Evolutionary conservation across 2,329 filamentous ascomycete species (phyloP).

Genomic region (Apiospora aurea): DNA sequence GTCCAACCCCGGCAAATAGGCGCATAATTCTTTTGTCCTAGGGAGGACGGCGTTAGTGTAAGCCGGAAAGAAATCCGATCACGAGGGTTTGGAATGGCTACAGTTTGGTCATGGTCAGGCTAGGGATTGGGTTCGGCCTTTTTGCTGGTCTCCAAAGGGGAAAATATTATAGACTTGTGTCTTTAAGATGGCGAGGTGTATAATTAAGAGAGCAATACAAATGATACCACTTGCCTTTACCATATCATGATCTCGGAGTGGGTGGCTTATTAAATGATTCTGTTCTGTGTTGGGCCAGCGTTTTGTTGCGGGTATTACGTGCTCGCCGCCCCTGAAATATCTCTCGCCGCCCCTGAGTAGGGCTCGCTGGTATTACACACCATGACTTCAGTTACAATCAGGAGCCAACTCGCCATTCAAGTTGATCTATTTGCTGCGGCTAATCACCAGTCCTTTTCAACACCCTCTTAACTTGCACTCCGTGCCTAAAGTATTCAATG

Average conservation of each 20-base stretch:
- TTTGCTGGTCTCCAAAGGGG: slow-evolving; percentile 25
- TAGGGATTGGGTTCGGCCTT: slow-evolving; percentile 22
- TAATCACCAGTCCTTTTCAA: no score
- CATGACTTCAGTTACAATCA: no score
- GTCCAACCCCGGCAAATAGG: slow-evolving; percentile 61
- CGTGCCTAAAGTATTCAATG: no score
- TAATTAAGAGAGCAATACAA: slow-evolving; percentile 25
- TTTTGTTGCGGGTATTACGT: no score
- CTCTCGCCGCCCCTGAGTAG: no score
- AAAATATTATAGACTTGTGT: slow-evolving; percentile 29
- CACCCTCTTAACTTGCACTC: no score
- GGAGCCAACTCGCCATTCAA: no score
- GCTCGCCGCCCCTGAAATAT: no score
- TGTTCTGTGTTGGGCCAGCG: not conserved
- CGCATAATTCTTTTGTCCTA: not conserved
- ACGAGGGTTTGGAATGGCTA: slow-evolving; percentile 22
- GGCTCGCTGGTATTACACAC: not conserved
- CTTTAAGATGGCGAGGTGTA: slow-evolving; percentile 30
- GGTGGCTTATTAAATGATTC: not conserved
- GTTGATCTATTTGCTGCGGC: no score
- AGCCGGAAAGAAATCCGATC: not conserved
- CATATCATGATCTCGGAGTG: not conserved
- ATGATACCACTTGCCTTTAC: slow-evolving; percentile 27
- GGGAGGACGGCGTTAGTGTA: slow-evolving; percentile 12
- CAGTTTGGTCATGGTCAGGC: slow-evolving; percentile 15